Evolutionary conservation across 2,329 filamentous ascomycete genomes (phyloP), one percentile per base, ranked within the genome.

Genomic region (Claviceps monticola): DNA sequence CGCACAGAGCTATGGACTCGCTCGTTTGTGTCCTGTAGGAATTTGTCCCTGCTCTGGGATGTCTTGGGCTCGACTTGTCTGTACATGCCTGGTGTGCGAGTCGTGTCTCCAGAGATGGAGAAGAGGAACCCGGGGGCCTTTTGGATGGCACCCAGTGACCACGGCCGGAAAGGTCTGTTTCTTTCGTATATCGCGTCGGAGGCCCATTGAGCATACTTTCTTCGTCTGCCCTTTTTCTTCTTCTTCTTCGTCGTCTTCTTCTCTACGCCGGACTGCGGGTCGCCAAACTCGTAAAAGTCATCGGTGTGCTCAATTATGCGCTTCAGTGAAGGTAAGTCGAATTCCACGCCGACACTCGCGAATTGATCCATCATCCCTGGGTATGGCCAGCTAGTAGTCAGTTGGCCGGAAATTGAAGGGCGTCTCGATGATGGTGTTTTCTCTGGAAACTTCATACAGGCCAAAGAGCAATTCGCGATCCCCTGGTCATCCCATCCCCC

Each of bases 401-500:
- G 29, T 34, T 34, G 29, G 29, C 29, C 29, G 29, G 3, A 11
- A 34, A 4, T 34, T 11, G 3, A 11, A 4, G 29, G 29, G 3
- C 9, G 29, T 4, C 29, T 34, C 29, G 29, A 11, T 34, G 9
- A 4, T 34, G 3, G 29, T 9, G 9, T 34, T 34, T 34, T 11
- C 9, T 34, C 29, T 11, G 29, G n/a, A 5, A 16, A 43, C 14
- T n/a, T 59, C 68, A 57, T 57, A 70, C 69, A 71, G 17, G 66
- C 62, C 46, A 71, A 61, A 21, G 64, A 65, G 16, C 64, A 62
- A 50, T 71, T 67, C 3, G 69, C 62, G 19, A 71, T 65, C 45
- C 71, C 72, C 54, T 75, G 69, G 47, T 78, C 74, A 5, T 66
- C 61, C 78, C 78, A 84, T 2, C 84, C 83, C 36, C 84, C 84